A percentile compares a stretch with the other conserved stretches of the same genome.
Conservation (phyloP, 2,329 filamentous ascomycete genomes). For the Aspergillus neoniger region DNA sequence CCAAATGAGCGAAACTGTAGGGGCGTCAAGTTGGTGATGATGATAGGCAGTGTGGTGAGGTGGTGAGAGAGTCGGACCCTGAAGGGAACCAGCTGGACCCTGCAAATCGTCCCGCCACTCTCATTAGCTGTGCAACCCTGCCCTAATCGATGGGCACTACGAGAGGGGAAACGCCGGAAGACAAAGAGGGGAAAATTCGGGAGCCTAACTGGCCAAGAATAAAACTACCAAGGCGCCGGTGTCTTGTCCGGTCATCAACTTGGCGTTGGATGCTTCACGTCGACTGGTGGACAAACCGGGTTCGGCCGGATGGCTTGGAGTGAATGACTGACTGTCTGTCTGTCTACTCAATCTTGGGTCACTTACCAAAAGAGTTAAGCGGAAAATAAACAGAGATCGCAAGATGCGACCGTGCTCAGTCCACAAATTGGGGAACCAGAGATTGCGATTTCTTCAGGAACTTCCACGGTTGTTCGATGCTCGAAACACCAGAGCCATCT, state of each 20-base stretch:
- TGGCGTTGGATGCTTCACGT: too few relatives aligned
- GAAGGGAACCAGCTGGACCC: conserved; percentile 5
- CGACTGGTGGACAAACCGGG: not conserved
- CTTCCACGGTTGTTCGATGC: not conserved
- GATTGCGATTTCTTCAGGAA: not conserved
- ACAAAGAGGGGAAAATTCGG: not conserved
- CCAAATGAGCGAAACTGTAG: not conserved
- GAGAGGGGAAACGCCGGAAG: not conserved
- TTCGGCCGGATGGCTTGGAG: not conserved
- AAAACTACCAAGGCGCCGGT: not conserved
- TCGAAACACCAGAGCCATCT: not conserved
- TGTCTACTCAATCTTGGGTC: too few relatives aligned
- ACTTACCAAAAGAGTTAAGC: too few relatives aligned
- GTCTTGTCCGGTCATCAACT: not conserved
- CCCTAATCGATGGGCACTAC: not conserved
- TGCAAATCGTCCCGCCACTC: conserved; percentile 6
- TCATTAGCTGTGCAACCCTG: not conserved
- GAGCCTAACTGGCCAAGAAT: conserved; percentile 4
- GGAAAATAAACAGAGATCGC: too few relatives aligned
- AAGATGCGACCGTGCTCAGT: too few relatives aligned
- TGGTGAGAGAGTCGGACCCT: conserved; percentile 1
- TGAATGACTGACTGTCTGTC: too few relatives aligned
- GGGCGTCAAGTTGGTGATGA: not conserved
- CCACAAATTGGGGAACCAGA: not conserved
- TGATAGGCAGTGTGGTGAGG: not conserved